These are phyloP conservation scores for Loxodes magnus DNA, from an alignment of 73 alveolate genomes.

Conservation along the genomic window DNA sequence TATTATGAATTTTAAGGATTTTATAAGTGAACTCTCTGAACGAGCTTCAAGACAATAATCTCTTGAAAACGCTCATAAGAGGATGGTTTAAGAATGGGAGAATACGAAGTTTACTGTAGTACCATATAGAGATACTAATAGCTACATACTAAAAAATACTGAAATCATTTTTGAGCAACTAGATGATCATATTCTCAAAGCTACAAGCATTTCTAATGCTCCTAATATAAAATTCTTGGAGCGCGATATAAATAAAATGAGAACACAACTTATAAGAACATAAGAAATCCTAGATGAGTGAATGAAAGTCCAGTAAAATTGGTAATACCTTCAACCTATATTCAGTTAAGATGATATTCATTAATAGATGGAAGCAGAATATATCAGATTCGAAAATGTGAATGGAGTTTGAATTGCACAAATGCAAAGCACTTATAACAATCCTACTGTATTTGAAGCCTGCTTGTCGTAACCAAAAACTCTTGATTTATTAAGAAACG, in stretches of 20 bases:
- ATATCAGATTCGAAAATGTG: slow-evolving; percentile 49
- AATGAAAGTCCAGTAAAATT: slow-evolving; percentile 68
- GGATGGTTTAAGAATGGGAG: slow-evolving; percentile 70
- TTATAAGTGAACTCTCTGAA: slow-evolving; percentile 56
- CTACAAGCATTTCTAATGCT: slow-evolving; percentile 61
- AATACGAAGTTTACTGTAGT: slow-evolving; percentile 55
- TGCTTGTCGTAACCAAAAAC: slow-evolving; percentile 54
- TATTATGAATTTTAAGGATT: slow-evolving; percentile 53
- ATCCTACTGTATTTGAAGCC: slow-evolving; percentile 66
- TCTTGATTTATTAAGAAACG: slow-evolving; percentile 34
- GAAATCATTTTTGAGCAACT: slow-evolving; percentile 68
- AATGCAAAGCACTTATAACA: slow-evolving; percentile 47
- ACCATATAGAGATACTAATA: slow-evolving; percentile 57
- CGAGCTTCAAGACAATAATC: slow-evolving; percentile 68
- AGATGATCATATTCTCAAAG: slow-evolving; percentile 65
- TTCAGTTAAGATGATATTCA: slow-evolving; percentile 71
- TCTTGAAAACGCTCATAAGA: slow-evolving; percentile 62
- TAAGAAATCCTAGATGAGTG: slow-evolving; percentile 84
- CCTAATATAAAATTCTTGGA: slow-evolving; percentile 64
- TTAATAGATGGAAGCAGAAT: slow-evolving; percentile 64
- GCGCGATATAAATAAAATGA: slow-evolving; percentile 57
- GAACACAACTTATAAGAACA: slow-evolving; percentile 55
- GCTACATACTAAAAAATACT: slow-evolving; percentile 53
- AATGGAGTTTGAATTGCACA: slow-evolving; percentile 60
- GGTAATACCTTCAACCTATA: slow-evolving; percentile 83